Evolutionary conservation across 2,329 filamentous ascomycete genomes (phyloP).

Genomic region (Xylaria sp.): DNA sequence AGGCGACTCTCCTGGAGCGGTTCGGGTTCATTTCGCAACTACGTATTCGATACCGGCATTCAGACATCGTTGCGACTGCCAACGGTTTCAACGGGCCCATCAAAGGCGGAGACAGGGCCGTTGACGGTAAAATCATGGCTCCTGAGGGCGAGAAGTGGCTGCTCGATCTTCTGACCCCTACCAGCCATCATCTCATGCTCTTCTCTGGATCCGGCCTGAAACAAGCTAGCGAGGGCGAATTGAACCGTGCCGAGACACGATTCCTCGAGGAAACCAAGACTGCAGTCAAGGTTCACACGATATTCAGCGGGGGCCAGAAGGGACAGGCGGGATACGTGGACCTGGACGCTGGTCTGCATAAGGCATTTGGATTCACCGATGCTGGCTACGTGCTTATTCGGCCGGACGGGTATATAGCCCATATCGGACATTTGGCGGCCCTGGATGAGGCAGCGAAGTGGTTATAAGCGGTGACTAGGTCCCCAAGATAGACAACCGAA

Average conservation of each 20-base stretch:
- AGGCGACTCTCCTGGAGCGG: slow-evolving; percentile 29
- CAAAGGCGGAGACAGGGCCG: slow-evolving; percentile 54
- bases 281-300: slow-evolving; percentile 30
- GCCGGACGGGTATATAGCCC: slow-evolving; percentile 39
- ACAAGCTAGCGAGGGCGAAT: slow-evolving; percentile 24
- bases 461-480: slow-evolving; percentile 12
- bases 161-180: slow-evolving; percentile 31
- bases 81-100: slow-evolving; percentile 42
- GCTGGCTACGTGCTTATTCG: slow-evolving; percentile 38
- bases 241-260: slow-evolving; percentile 28
- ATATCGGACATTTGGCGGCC: slow-evolving; percentile 35
- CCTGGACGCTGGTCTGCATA: slow-evolving; percentile 32
- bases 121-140: slow-evolving; percentile 40
- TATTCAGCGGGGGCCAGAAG: slow-evolving; percentile 27
- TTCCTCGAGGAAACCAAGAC: slow-evolving; percentile 22
- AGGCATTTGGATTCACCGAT: slow-evolving; percentile 32
- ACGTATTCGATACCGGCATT: slow-evolving; percentile 47
- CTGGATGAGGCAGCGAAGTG: slow-evolving; percentile 27
- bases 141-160: slow-evolving; percentile 32
- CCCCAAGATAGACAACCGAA: not conserved
- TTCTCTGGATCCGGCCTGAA: slow-evolving; percentile 32
- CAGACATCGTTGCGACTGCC: slow-evolving; percentile 41
- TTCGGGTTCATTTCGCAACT: slow-evolving; percentile 49
- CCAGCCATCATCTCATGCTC: slow-evolving; percentile 36
- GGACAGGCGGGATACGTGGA: slow-evolving; percentile 31